These are phyloP conservation scores for Gnaphalium uliginosum DNA, from an alignment of 129 eudicot genomes.

Conservation along the genomic window DNA sequence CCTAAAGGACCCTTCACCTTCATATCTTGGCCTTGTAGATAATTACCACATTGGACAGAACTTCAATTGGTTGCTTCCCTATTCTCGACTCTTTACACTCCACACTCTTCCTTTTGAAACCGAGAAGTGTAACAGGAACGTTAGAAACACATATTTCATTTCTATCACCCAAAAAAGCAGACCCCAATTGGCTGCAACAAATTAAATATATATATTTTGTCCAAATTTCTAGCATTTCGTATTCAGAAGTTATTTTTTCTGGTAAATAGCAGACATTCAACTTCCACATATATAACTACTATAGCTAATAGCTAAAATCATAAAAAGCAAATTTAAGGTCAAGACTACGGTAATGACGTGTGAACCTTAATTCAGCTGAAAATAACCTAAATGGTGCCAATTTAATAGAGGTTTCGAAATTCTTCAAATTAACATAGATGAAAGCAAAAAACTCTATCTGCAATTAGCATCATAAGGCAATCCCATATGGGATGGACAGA, in stretches of 20 bases:
- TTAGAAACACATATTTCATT: conserved; percentile 47
- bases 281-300: background rate
- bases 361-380: conserved; percentile 26
- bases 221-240: conserved; percentile 4
- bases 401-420: background rate
- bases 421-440: too few relatives aligned
- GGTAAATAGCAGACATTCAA: background rate
- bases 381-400: background rate
- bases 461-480: background rate
- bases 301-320: background rate
- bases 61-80: conserved; percentile 84
- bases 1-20: conserved; percentile 94
- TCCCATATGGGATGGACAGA: background rate
- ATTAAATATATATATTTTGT: conserved; percentile 2
- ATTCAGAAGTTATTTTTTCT: background rate
- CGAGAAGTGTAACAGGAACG: conserved; percentile 40
- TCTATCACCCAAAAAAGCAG: conserved; percentile 56
- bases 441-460: background rate
- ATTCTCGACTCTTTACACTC: conserved; percentile 96
- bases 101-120: conserved; percentile 51
- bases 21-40: conserved; percentile 70
- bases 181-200: conserved; percentile 53
- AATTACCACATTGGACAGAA: conserved; percentile 79
- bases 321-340: too few relatives aligned
- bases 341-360: background rate